Conservation (phyloP, 176 grass and related monocot species). For the Rhynchospora tenuis region DNA sequence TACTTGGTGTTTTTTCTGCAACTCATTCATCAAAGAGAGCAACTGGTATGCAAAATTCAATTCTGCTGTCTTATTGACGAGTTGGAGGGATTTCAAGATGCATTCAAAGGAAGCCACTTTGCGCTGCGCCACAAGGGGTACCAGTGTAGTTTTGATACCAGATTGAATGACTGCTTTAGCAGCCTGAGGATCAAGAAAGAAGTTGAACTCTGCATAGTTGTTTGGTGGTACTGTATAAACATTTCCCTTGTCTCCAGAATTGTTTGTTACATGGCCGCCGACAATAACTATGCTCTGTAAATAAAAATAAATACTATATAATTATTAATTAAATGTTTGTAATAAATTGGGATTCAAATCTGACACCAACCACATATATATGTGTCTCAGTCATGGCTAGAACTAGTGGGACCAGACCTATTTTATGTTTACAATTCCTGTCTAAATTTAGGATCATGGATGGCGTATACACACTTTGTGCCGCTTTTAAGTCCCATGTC, state of each 20-base stretch:
- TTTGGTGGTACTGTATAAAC: constrained; percentile 61
- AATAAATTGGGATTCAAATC: not conserved
- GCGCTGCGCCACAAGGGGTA: constrained; percentile 59
- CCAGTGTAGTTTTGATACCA: constrained; percentile 44
- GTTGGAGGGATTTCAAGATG: constrained; percentile 34
- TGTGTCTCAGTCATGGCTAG: not conserved
- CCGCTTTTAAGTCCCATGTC: not conserved
- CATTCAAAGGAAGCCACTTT: constrained; percentile 51
- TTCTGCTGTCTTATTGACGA: constrained; percentile 45
- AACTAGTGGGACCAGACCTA: not conserved
- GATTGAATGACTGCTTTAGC: constrained; percentile 56
- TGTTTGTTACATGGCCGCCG: constrained; percentile 56
- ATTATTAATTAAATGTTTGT: not conserved
- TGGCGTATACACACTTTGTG: not conserved
- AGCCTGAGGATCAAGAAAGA: constrained; percentile 78
- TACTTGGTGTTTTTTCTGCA: constrained; percentile 36
- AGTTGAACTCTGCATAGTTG: constrained; percentile 61
- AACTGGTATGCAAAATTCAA: constrained; percentile 44
- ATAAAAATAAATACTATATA: not conserved
- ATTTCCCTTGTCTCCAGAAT: constrained; percentile 45
- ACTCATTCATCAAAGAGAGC: constrained; percentile 42
- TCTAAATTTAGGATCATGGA: not conserved
- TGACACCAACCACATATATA: not conserved
- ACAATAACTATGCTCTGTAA: constrained; percentile 60
- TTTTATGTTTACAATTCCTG: not conserved